Base-by-base conservation (phyloP, 1,284 basidiomycete species). In the Volvariella surrecta region DNA sequence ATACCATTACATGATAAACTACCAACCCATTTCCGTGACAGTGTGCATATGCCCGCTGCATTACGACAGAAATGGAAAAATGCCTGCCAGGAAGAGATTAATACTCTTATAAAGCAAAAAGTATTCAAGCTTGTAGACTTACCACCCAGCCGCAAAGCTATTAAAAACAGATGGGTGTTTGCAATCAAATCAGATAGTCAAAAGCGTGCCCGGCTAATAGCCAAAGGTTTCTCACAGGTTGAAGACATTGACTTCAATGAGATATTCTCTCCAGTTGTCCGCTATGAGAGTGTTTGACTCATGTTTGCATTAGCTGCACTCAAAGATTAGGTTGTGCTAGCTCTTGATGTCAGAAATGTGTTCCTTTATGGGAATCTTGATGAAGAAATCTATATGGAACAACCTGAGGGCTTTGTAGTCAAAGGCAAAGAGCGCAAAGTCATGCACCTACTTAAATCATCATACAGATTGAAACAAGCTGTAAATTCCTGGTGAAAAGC, bases 321-420 rank as follows among this genome's bases (percentile, higher is more conserved):
- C 1, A 32, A 51, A 9, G 46, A 55, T 40, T 50, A 48, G 42
- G 47, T 55, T 15, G 39, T 64, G 15, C 49, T 59, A 16, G 58
- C 56, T 13, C 44, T 67, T 6, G 65, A 73, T 48, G 55, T 70
- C 2, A 56, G 58, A 35, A 56, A 54, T 1, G 64, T 65, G 0
- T 71, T 62, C 47, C 55, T 67, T 0, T 60, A 68, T 54, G 57
- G 63, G 2, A 42, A 54, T n/a, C 51, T 67, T 2, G 52, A 63
- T 4, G 57, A 63, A 35, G 60, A 64, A 39, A 54, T 66, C 10
- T 66, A 64, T 43, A 64, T 64, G 59, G 44, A 55, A 32, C 59
- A 58, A 49, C 62, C 61, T 1, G 45, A 59, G 40, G 57, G 58
- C 1, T 66, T 62, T 32, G 38, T 39, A 30, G 45, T 17, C 47